phyloP scores from a whole-genome alignment of 2,329 filamentous ascomycete genomes.

The Plenodomus tracheiphilus region DNA sequence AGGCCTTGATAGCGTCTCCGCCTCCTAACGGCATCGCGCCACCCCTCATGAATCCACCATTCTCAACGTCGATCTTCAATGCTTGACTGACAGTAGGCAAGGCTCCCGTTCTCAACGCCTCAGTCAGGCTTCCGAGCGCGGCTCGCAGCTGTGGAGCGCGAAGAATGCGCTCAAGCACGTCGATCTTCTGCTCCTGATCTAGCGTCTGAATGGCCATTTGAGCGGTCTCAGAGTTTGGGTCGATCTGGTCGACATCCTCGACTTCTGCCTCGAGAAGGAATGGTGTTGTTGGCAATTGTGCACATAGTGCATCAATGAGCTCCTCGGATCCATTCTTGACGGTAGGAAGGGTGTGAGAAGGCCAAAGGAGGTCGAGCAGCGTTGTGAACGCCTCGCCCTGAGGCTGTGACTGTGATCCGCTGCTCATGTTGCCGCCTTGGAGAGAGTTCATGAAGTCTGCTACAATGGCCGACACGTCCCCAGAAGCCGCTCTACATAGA shows the following conservation, averaged over 20 bases:
- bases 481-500: slow-evolving; percentile 50
- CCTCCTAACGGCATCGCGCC: slow-evolving; percentile 84
- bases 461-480: slow-evolving; percentile 76
- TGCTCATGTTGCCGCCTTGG: slow-evolving; percentile 55
- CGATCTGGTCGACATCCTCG: slow-evolving; percentile 62
- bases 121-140: slow-evolving; percentile 79
- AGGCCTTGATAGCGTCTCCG: slow-evolving; percentile 85
- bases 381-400: slow-evolving; percentile 71
- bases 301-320: slow-evolving; percentile 74
- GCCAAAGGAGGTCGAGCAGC: slow-evolving; percentile 80
- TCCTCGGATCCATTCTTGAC: slow-evolving; percentile 67
- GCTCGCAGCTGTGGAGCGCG: slow-evolving; percentile 90
- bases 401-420: slow-evolving; percentile 34
- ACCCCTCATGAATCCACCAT: slow-evolving; percentile 79
- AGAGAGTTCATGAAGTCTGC: slow-evolving; percentile 88
- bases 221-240: slow-evolving; percentile 70
- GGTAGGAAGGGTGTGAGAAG: slow-evolving; percentile 76
- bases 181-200: slow-evolving; percentile 75
- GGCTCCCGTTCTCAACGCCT: slow-evolving; percentile 87
- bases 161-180: slow-evolving; percentile 77
- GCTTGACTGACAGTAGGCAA: slow-evolving; percentile 88
- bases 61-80: slow-evolving; percentile 75
- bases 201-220: slow-evolving; percentile 75
- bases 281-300: slow-evolving; percentile 76
- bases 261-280: slow-evolving; percentile 75